These are phyloP conservation scores for Aphanomyces euteiches DNA, from an alignment of 352 stramenopile genomes.

Conservation along the genomic window DNA sequence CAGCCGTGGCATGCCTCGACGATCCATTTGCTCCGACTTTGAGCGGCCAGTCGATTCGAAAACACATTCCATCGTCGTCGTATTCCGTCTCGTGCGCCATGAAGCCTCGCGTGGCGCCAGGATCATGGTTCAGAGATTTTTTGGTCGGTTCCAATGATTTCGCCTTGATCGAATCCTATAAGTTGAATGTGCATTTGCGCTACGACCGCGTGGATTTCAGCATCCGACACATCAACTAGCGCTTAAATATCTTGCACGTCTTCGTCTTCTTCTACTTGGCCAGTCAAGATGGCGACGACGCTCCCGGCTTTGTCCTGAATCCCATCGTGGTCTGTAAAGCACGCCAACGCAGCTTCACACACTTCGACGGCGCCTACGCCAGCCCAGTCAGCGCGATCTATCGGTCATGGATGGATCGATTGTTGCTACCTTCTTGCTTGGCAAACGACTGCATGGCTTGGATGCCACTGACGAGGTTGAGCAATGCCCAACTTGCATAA, in stretches of 20 bases:
- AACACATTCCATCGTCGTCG: neutral
- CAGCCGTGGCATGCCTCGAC: neutral
- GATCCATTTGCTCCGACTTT: neutral
- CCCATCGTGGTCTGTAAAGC: constrained; percentile 65
- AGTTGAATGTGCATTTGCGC: too few species aligned
- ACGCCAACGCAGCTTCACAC: constrained; percentile 69
- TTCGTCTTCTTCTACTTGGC: constrained; percentile 33
- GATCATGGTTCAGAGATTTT: too few species aligned
- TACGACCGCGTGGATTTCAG: constrained; percentile 13
- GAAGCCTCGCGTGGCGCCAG: too few species aligned
- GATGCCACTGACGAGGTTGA: constrained; percentile 62
- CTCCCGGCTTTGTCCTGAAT: constrained; percentile 79
- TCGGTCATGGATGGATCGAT: constrained; percentile 28
- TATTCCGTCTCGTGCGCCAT: neutral
- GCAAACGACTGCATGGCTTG: constrained; percentile 53
- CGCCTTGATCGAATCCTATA: too few species aligned
- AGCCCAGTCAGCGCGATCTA: too few species aligned
- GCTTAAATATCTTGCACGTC: constrained; percentile 3
- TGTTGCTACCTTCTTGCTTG: constrained; percentile 42
- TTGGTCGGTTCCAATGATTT: too few species aligned
- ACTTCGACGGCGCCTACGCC: constrained; percentile 69
- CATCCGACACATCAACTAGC: neutral
- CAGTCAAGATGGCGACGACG: constrained; percentile 56
- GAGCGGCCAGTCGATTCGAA: neutral
- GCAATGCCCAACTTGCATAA: constrained; percentile 63